Base-by-base conservation (phyloP, 805 yeast genomes). In the Suhomyces sp. region DNA sequence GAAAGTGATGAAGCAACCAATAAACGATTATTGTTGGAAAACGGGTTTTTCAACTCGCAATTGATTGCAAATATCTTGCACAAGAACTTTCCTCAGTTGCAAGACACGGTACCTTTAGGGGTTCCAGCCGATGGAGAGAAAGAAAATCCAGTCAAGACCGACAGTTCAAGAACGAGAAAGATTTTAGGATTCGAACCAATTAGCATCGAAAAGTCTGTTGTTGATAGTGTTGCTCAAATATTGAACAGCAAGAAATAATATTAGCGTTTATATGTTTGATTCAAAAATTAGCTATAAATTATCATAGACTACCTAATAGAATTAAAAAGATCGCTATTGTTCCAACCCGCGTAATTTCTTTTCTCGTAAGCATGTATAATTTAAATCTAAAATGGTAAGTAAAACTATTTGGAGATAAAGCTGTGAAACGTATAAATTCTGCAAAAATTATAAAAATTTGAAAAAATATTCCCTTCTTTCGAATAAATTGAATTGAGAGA, bases 141-240 rank as follows among this genome's bases (percentile, higher is more conserved):
- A 2, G 14, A 13, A 6, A 17, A n/a, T 9, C 17, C 15, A 7
- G 40, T 38, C 3, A 50, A 52, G 12, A 43, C 60, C 28, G 74
- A 70, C 38, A 56, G 60, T 43, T 42, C 59, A 18, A 60, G 60
- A 33, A 64, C 75, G 9, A 56, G 44, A 19, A 47, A 54, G 20
- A 43, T 63, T 6, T 47, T 75, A 22, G 75, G 71, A 1, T 60
- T 70, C 29, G 51, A 58, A n/a, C 67, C 63, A 41, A 62, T 56
- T 35, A 47, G 50, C n/a, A 56, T 74, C 35, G 59, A 70, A 38
- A 50, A 60, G 11, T 48, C 73, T 2, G 62, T 76, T 9, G 53
- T 54, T 21, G 77, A 74, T 42, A 57, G 75, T 9, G 56, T 67
- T 17, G 44, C 51, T 14, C 79, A 72, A 52, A 54, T 72, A 36